A percentile compares a stretch with the other conserved stretches of the same genome.
phyloP scores from a whole-genome alignment of 2,329 filamentous ascomycete species.

The Didymella segeticola region DNA sequence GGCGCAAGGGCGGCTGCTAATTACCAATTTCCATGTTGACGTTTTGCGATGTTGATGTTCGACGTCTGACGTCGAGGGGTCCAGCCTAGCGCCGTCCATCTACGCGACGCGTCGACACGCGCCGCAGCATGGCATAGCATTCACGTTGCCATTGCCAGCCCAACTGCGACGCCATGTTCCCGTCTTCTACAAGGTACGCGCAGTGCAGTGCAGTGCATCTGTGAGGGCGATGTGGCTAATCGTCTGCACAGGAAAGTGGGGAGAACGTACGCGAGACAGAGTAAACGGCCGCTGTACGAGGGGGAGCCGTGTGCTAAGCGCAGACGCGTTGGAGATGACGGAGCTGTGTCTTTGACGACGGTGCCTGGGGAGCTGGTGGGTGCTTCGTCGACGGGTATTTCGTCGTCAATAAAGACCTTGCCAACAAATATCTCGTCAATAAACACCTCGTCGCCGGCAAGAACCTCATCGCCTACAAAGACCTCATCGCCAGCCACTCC shows the following conservation, averaged over 20 bases:
- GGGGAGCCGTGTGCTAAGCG: conserved; percentile 47
- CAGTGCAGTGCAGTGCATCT: not conserved
- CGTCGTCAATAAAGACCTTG: no score
- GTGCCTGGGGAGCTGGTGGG: no score
- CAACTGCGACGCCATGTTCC: conserved; percentile 30
- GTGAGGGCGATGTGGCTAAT: conserved; percentile 22
- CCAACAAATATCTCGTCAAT: no score
- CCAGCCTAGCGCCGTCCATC: not conserved
- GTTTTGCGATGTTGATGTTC: not conserved
- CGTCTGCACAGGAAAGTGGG: conserved; percentile 33
- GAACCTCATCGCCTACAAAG: no score
- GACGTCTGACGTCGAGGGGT: not conserved
- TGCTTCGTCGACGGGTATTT: no score
- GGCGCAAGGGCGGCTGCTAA: no score
- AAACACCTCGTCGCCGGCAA: no score
- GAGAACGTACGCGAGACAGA: conserved; percentile 47
- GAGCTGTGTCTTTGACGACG: no score
- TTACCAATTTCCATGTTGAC: no score
- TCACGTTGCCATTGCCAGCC: conserved; percentile 16
- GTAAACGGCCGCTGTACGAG: conserved; percentile 36
- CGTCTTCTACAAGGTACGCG: conserved; percentile 34
- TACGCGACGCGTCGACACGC: conserved; percentile 34
- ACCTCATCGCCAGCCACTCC: conserved; percentile 20
- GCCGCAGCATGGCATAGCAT: conserved; percentile 19
- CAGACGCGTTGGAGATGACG: conserved; percentile 41